These are phyloP conservation scores for Aspergillus ustus DNA, from an alignment of 2,329 filamentous ascomycete genomes.

Conservation along the genomic window DNA sequence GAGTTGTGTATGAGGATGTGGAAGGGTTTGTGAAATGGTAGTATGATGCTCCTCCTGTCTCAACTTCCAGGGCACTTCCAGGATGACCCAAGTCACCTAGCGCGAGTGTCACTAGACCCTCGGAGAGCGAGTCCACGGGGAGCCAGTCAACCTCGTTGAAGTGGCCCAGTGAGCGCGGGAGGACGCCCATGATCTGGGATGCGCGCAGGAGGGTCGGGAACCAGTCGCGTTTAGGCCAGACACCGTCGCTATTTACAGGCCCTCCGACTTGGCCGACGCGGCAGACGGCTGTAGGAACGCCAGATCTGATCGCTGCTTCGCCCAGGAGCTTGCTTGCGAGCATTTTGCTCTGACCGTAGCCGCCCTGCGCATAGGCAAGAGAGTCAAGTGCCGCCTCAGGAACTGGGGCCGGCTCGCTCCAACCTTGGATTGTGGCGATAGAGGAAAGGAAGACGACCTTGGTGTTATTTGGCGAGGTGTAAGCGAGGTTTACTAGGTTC, in stretches of 20 bases:
- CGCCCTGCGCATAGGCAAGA: slow-evolving; percentile 8
- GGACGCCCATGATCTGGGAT: not conserved
- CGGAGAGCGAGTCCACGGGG: slow-evolving; percentile 14
- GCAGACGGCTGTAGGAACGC: slow-evolving; percentile 5
- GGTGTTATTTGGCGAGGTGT: not conserved
- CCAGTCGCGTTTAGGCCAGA: slow-evolving; percentile 15
- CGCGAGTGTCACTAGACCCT: not conserved
- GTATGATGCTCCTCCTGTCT: not conserved
- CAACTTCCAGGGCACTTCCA: not conserved
- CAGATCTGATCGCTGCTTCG: not conserved
- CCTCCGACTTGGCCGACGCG: slow-evolving; percentile 16
- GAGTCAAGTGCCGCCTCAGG: slow-evolving; percentile 3
- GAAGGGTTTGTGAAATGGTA: slow-evolving; percentile 12
- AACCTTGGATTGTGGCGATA: slow-evolving; percentile 10
- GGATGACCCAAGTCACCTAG: not conserved
- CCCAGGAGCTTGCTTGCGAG: slow-evolving; percentile 16
- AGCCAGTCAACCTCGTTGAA: slow-evolving; percentile 14
- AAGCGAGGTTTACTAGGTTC: slow-evolving; percentile 5
- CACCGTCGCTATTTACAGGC: not conserved
- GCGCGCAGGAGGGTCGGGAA: slow-evolving; percentile 12
- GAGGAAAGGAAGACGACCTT: slow-evolving; percentile 18
- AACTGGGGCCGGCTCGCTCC: slow-evolving; percentile 6
- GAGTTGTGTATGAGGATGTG: not conserved
- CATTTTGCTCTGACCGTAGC: slow-evolving; percentile 19
- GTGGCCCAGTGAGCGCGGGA: slow-evolving; percentile 6